Evolutionary conservation across 139 green algal species (phyloP).

Genomic region (Micromonas commoda): DNA sequence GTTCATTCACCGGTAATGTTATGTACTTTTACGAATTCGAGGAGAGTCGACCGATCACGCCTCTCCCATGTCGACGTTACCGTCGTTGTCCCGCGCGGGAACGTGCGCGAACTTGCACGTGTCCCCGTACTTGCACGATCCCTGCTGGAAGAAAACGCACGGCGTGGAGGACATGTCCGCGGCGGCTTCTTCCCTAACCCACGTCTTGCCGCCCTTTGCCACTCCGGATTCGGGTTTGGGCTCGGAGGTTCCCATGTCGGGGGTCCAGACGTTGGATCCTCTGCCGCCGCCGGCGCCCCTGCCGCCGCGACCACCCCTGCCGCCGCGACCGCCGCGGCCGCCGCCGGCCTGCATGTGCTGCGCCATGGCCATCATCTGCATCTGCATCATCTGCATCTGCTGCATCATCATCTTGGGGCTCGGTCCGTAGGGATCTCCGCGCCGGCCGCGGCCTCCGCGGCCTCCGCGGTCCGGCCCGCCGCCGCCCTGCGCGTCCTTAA

Average conservation of each 20-base stretch:
- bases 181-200: background rate
- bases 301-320: too few relatives aligned
- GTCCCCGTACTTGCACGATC: background rate
- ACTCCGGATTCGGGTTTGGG: background rate
- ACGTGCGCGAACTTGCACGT: conserved; percentile 14
- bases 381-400: background rate
- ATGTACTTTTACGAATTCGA: too few relatives aligned
- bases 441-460: too few relatives aligned
- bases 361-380: background rate
- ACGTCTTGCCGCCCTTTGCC: background rate
- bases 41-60: too few relatives aligned
- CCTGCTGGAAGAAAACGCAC: conserved; percentile 1
- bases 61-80: too few relatives aligned
- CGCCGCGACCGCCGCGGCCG: too few relatives aligned
- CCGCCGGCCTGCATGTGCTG: background rate
- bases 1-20: too few relatives aligned
- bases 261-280: background rate
- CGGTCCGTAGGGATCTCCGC: too few relatives aligned
- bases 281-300: background rate
- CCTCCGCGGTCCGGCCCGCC: background rate
- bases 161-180: conserved; percentile 1
- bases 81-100: too few relatives aligned
- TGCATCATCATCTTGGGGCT: too few relatives aligned
- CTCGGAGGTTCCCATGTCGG: background rate
- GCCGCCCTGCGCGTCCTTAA: background rate